Conservation (phyloP, 768 basidiomycete species). For the Boletus tylopilopsis region DNA sequence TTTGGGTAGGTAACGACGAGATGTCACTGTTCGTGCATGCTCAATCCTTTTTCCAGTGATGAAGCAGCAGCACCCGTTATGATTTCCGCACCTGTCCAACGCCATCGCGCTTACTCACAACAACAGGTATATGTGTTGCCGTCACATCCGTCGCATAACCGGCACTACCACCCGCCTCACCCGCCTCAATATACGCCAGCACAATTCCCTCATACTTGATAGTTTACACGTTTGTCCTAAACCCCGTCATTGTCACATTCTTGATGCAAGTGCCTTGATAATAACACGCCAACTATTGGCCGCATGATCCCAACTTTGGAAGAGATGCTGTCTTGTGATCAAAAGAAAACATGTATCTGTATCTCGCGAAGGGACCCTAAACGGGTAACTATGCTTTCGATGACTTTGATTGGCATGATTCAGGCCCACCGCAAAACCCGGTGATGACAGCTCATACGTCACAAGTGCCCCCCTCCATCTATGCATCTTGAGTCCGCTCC, state of each 20-base stretch:
- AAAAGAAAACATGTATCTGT: not conserved
- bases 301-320: no score
- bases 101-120: conserved; percentile 5
- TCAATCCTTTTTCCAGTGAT: conserved; percentile 17
- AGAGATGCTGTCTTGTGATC: not conserved
- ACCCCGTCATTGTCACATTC: no score
- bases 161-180: conserved; percentile 6
- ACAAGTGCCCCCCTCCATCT: no score
- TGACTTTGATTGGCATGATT: not conserved
- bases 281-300: no score
- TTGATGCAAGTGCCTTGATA: no score
- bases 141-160: conserved; percentile 7
- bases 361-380: not conserved
- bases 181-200: conserved; percentile 11
- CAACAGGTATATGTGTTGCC: conserved; percentile 9
- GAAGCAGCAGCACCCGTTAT: conserved; percentile 22
- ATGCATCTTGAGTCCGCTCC: no score
- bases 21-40: not conserved
- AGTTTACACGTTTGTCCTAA: not conserved
- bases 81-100: not conserved
- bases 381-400: not conserved
- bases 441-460: not conserved
- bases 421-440: not conserved
- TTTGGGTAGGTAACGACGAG: conserved; percentile 45
- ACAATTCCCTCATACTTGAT: conserved; percentile 18